Conservation (phyloP, 1,139 yeast genomes). For the Protomyces inundatus region DNA sequence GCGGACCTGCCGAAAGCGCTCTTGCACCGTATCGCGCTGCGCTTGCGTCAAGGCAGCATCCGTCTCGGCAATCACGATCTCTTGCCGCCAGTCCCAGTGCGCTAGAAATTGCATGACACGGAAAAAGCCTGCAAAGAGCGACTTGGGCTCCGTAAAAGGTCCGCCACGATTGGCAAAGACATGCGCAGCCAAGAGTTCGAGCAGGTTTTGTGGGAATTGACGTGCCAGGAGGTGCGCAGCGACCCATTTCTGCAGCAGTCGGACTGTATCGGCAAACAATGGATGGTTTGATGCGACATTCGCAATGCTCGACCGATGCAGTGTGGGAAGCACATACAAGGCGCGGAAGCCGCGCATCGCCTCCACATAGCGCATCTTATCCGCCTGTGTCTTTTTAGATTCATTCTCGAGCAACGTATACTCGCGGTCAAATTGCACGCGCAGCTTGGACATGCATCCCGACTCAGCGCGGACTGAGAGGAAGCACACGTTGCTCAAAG, state of each 20-base stretch:
- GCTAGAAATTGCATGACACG: slow-evolving; percentile 67
- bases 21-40: slow-evolving; percentile 59
- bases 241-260: slow-evolving; percentile 84
- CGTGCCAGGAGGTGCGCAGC: slow-evolving; percentile 53
- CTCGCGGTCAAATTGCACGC: slow-evolving; percentile 34
- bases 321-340: slow-evolving; percentile 61
- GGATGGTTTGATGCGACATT: slow-evolving; percentile 69
- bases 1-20: slow-evolving; percentile 71
- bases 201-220: slow-evolving; percentile 69
- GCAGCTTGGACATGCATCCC: slow-evolving; percentile 32
- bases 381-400: slow-evolving; percentile 25
- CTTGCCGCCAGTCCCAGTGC: slow-evolving; percentile 91
- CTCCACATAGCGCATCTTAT: neutral
- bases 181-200: slow-evolving; percentile 75
- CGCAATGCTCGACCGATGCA: slow-evolving; percentile 74
- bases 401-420: slow-evolving; percentile 28
- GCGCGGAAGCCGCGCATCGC: slow-evolving; percentile 41
- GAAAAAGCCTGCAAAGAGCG: slow-evolving; percentile 74
- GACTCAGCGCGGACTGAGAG: slow-evolving; percentile 30
- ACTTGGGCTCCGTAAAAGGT: slow-evolving; percentile 43
- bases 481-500: slow-evolving; percentile 34
- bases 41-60: slow-evolving; percentile 58
- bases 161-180: slow-evolving; percentile 52
- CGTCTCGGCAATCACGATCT: slow-evolving; percentile 54
- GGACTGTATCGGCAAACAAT: slow-evolving; percentile 69